Evolutionary conservation across 2,329 filamentous ascomycete species (phyloP).

Genomic region (Nemania bipapillata): DNA sequence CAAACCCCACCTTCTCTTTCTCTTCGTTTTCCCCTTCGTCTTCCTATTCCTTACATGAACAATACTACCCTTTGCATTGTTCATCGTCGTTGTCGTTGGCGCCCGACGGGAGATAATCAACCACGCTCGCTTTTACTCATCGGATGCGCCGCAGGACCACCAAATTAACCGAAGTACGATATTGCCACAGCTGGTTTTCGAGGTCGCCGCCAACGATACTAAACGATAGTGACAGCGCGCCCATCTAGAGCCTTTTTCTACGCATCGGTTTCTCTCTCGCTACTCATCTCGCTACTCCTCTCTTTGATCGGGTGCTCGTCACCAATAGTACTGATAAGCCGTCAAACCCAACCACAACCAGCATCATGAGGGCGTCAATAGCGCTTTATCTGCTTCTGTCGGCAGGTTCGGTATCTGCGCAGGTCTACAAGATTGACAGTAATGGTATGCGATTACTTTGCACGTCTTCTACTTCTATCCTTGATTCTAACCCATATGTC

Average conservation of each 20-base stretch:
- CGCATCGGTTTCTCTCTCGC: neutral
- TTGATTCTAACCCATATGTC: constrained; percentile 28
- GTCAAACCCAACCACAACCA: neutral
- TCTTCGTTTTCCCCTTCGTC: neutral
- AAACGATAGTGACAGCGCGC: constrained; percentile 3
- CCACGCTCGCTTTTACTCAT: constrained; percentile 13
- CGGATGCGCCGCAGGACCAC: neutral
- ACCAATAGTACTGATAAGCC: neutral
- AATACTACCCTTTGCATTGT: neutral
- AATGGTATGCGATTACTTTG: constrained; percentile 37
- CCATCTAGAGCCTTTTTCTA: neutral
- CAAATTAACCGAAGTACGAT: neutral
- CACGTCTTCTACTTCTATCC: neutral
- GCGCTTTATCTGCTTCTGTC: constrained; percentile 25
- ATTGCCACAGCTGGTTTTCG: neutral
- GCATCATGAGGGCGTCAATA: constrained; percentile 30
- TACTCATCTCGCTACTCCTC: neutral
- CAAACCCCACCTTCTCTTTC: neutral
- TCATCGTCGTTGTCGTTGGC: neutral
- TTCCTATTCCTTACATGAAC: constrained; percentile 1
- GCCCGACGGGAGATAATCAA: neutral
- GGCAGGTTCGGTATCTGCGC: constrained; percentile 32
- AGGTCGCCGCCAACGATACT: neutral
- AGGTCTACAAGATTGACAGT: constrained; percentile 41
- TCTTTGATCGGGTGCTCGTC: constrained; percentile 6